Evolutionary conservation across 2,329 filamentous ascomycete species (phyloP).

Genomic region (Fusarium sambucinum): DNA sequence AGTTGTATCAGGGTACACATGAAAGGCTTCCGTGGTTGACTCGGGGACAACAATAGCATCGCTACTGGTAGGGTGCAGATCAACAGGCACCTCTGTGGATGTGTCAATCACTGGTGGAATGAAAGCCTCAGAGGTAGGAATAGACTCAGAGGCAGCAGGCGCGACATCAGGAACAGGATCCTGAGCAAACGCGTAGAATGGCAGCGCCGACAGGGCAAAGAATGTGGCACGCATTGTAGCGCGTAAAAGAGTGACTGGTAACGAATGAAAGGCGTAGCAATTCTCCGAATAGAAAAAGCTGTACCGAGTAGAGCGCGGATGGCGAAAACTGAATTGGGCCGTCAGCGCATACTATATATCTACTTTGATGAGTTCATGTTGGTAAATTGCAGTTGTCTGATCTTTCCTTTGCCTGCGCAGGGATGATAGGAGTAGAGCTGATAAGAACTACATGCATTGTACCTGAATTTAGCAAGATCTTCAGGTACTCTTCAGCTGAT

Average conservation of each 20-base stretch:
- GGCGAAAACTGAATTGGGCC: no score
- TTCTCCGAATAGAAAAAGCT: no score
- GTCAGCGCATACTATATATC: no score
- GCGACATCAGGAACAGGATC: background rate
- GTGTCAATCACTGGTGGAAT: background rate
- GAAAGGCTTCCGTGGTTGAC: background rate
- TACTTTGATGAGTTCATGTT: no score
- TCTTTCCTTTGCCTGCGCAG: no score
- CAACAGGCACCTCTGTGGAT: background rate
- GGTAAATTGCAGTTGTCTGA: no score
- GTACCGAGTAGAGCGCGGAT: no score
- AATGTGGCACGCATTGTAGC: constrained; percentile 28
- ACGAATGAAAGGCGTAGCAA: background rate
- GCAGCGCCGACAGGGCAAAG: background rate
- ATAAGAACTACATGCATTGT: no score
- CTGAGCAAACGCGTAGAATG: background rate
- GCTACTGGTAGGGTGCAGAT: background rate
- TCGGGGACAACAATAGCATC: constrained; percentile 1
- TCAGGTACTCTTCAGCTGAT: no score
- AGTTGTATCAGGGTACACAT: background rate
- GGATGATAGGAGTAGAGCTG: no score
- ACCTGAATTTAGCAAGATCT: no score
- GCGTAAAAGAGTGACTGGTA: background rate
- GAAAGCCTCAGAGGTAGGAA: background rate
- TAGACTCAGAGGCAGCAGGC: background rate